phyloP scores from a whole-genome alignment of 1,139 yeast genomes.

The Debaryomyces fabryi region DNA sequence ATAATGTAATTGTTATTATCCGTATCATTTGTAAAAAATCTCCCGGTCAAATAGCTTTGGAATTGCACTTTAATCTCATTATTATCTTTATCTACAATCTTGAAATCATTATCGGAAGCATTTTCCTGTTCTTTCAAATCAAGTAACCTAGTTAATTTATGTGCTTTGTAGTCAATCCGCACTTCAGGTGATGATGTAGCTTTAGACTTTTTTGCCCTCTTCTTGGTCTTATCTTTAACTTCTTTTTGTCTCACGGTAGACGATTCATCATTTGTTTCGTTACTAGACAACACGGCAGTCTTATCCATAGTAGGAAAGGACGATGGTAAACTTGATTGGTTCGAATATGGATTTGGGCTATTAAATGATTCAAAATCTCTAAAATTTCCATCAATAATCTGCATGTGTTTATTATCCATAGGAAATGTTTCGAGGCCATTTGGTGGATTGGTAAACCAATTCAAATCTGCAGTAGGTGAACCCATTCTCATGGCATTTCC shows the following conservation, averaged over 20 bases:
- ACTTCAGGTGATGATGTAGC: conserved; percentile 15
- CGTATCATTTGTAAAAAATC: conserved; percentile 45
- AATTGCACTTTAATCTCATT: conserved; percentile 31
- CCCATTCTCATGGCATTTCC: conserved; percentile 8
- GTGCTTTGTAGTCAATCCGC: conserved; percentile 30
- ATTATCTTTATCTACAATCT: conserved; percentile 34
- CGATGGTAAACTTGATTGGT: neutral
- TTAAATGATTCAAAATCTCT: conserved; percentile 1
- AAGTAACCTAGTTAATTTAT: conserved; percentile 31
- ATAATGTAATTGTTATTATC: conserved; percentile 43
- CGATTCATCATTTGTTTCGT: neutral
- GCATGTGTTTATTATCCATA: neutral
- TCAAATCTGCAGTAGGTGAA: conserved; percentile 4
- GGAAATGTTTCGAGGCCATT: neutral
- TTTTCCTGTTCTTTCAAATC: conserved; percentile 31
- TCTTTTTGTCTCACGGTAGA: neutral
- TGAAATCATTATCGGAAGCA: conserved; percentile 23
- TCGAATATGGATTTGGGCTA: neutral
- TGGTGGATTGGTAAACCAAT: neutral
- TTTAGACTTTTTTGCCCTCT: conserved; percentile 18
- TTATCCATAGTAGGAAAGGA: neutral
- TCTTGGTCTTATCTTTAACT: conserved; percentile 4
- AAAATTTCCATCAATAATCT: neutral
- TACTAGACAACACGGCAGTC: neutral
- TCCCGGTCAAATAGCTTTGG: conserved; percentile 45